Evolutionary conservation across 805 yeast species (phyloP).

Genomic region (Yamadazyma scolyti): DNA sequence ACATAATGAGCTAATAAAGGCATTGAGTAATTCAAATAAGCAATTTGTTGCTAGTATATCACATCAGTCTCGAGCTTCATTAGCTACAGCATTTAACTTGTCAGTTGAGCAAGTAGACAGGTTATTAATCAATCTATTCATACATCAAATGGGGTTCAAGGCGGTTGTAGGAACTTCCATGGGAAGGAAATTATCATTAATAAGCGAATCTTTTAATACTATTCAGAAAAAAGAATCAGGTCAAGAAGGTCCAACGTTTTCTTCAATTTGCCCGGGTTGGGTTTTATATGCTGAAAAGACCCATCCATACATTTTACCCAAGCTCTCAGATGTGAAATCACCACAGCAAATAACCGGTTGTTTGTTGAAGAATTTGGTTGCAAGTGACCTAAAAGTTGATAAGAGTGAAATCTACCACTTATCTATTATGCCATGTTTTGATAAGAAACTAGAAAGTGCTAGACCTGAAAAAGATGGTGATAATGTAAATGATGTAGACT

Average conservation of each 20-base stretch:
- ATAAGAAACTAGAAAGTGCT: conserved; percentile 92
- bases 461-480: conserved; percentile 56
- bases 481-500: conserved; percentile 65
- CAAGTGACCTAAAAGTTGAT: conserved; percentile 24
- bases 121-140: conserved; percentile 55
- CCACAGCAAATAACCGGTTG: conserved; percentile 94
- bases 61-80: conserved; percentile 81
- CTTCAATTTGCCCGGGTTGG: conserved; percentile 94
- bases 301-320: conserved; percentile 76
- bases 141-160: conserved; percentile 58
- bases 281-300: conserved; percentile 94
- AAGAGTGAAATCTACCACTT: conserved; percentile 64
- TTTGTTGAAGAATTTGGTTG: conserved; percentile 53
- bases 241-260: conserved; percentile 48
- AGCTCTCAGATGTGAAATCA: conserved; percentile 70
- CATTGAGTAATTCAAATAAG: conserved; percentile 37
- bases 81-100: conserved; percentile 64
- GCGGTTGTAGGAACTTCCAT: conserved; percentile 82
- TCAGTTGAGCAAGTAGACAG: conserved; percentile 57
- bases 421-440: conserved; percentile 95
- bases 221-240: conserved; percentile 38
- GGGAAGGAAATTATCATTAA: conserved; percentile 67
- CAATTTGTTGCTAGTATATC: conserved; percentile 73
- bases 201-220: conserved; percentile 35
- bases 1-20: conserved; percentile 69